Base-by-base conservation (phyloP, 169 alveolate genomes). In the Cyclospora cayetanensis region DNA sequence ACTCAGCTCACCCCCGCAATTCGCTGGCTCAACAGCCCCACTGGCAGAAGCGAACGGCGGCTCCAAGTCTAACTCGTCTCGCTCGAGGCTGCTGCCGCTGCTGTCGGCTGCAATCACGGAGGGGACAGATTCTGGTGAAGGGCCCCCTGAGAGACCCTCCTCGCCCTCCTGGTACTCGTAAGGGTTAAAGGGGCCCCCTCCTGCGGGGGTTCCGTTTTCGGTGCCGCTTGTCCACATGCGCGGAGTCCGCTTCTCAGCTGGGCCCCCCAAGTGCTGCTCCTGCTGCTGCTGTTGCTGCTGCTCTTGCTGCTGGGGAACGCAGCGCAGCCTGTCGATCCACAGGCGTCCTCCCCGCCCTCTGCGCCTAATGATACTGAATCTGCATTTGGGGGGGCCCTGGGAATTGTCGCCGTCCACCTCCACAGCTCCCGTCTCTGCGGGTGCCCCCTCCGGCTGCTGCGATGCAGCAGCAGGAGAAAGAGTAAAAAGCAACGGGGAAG, bases 291-390 rank as follows among this genome's bases (percentile, higher is more conserved):
- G 60, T 0, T 46, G 60, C 20, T 15, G 60, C 20, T 46, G 60
- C 60, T 46, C 25, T 22, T 46, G 60, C 60, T 46, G 60, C 60
- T 46, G 60, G 20, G 60, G 60, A 22, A 12, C 20, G 60, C 20
- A 46, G 25, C 25, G 60, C 1, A 46, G 60, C 20, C 60, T 46
- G 34, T 79, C 89, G 37, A 79, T n/a, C 89, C 89, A 79, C 46
- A 79, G 50, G 20, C 89, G 68, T 34, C 89, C 89, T 31, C 89
- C 89, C 9, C 89, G 39, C 41, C 89, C 89, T 79, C 89, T 43
- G 25, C 89, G 42, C 18, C 89, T 39, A 29, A 79, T 63, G 25
- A 79, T 4, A 50, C 72, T 55, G 50, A 34, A 79, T 15, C n/a
- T 12, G 60, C 60, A 46, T 46, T 46, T 46, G 20, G 60, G 60